Evolutionary conservation across 1,139 yeast species (phyloP).

Genomic region (Ogataea hybrid): DNA sequence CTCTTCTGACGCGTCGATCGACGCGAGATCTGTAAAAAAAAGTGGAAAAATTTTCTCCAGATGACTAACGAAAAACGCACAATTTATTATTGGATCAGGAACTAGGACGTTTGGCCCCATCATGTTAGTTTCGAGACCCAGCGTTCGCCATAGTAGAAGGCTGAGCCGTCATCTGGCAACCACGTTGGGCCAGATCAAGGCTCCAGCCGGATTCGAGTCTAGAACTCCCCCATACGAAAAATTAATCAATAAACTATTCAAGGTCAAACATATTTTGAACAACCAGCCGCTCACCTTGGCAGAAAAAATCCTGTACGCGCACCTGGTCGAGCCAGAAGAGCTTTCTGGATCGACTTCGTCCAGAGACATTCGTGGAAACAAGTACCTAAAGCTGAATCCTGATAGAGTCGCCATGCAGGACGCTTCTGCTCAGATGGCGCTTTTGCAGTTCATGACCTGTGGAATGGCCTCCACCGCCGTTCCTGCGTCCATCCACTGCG

Average conservation of each 20-base stretch:
- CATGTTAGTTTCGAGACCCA: slow-evolving; percentile 15
- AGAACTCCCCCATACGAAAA: slow-evolving; percentile 88
- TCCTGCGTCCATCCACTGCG: slow-evolving; percentile 96
- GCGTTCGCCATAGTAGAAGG: slow-evolving; percentile 6
- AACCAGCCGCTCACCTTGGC: slow-evolving; percentile 84
- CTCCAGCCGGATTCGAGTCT: slow-evolving; percentile 60
- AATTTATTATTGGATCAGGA: slow-evolving; percentile 3
- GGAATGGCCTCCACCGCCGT: slow-evolving; percentile 84
- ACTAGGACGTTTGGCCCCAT: neutral
- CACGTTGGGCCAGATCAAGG: slow-evolving; percentile 28
- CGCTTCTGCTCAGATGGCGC: slow-evolving; percentile 98
- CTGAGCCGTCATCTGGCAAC: slow-evolving; percentile 27
- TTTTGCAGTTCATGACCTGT: slow-evolving; percentile 94
- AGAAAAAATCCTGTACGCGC: slow-evolving; percentile 91
- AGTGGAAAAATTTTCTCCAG: slow-evolving; percentile 11
- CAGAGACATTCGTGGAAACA: slow-evolving; percentile 69
- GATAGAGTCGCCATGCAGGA: slow-evolving; percentile 99
- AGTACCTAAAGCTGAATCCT: slow-evolving; percentile 89
- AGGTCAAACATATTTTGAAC: slow-evolving; percentile 62
- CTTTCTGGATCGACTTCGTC: slow-evolving; percentile 50
- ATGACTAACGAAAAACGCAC: slow-evolving; percentile 14
- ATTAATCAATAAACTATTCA: slow-evolving; percentile 58
- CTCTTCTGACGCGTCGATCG: slow-evolving; percentile 12
- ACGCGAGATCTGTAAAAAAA: slow-evolving; percentile 3
- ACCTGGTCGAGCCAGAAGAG: slow-evolving; percentile 83